Conservation (phyloP, 1,284 basidiomycete species). For the Pterula multifida region DNA sequence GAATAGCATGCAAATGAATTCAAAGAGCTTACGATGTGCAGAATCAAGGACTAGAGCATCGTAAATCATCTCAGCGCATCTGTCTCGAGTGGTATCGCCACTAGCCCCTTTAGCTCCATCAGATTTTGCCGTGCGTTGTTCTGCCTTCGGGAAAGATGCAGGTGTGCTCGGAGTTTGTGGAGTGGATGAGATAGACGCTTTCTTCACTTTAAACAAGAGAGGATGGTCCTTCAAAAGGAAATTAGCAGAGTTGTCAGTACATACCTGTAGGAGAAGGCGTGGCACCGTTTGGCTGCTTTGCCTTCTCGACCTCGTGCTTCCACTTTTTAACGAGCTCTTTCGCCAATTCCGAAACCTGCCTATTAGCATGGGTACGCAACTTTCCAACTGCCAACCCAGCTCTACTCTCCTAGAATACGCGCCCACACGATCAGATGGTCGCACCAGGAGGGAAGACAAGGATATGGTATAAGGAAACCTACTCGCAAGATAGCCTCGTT, state of each 20-base stretch:
- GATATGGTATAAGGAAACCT: slow-evolving; percentile 32
- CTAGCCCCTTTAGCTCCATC: slow-evolving; percentile 57
- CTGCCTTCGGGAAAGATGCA: slow-evolving; percentile 32
- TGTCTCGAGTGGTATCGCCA: slow-evolving; percentile 73
- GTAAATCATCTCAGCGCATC: slow-evolving; percentile 85
- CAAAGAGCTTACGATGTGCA: slow-evolving; percentile 61
- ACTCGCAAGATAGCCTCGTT: slow-evolving; percentile 85
- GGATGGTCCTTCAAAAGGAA: neutral
- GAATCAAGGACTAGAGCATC: slow-evolving; percentile 83
- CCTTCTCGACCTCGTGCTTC: slow-evolving; percentile 78
- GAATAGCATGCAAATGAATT: slow-evolving; percentile 2
- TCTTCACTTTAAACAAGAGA: neutral
- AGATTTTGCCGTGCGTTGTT: slow-evolving; percentile 34
- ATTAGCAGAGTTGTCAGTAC: neutral
- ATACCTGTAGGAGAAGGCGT: slow-evolving; percentile 19
- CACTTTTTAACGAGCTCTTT: slow-evolving; percentile 92
- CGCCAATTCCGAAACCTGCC: slow-evolving; percentile 71
- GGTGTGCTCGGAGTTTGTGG: slow-evolving; percentile 23
- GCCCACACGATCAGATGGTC: slow-evolving; percentile 1
- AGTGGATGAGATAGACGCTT: slow-evolving; percentile 1
- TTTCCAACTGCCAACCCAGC: slow-evolving; percentile 91
- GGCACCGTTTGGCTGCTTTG: slow-evolving; percentile 34
- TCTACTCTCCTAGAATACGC: slow-evolving; percentile 62
- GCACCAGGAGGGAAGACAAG: slow-evolving; percentile 11
- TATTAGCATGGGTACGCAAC: slow-evolving; percentile 63